A percentile compares a stretch with the other conserved stretches of the same genome.
Conservation (phyloP, 1,139 yeast species). For the Blastobotrys buckinghamii region DNA sequence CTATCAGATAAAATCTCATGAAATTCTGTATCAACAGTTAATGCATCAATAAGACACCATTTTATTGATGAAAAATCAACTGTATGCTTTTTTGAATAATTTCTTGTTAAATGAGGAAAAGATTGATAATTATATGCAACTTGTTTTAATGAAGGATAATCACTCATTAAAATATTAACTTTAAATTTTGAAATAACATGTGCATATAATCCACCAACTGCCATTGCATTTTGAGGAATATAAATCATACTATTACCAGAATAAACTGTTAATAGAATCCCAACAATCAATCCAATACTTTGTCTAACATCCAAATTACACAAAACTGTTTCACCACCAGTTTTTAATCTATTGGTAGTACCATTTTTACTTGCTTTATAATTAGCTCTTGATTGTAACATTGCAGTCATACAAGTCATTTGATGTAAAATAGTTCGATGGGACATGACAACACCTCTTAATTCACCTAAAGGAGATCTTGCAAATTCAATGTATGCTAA, state of each 20-base stretch:
- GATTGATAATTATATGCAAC: constrained; percentile 92
- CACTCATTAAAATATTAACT: constrained; percentile 73
- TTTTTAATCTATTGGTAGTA: constrained; percentile 1
- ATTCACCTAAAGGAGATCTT: constrained; percentile 83
- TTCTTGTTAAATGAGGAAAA: constrained; percentile 78
- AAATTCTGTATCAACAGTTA: constrained; percentile 93
- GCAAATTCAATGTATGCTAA: constrained; percentile 92
- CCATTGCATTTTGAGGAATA: constrained; percentile 72
- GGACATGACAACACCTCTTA: constrained; percentile 88
- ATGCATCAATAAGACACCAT: constrained; percentile 87
- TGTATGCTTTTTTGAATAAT: constrained; percentile 66
- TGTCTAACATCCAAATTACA: constrained; percentile 83
- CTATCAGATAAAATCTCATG: constrained; percentile 86
- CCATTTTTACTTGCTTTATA: constrained; percentile 33
- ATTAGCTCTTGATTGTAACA: constrained; percentile 43
- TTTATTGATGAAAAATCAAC: constrained; percentile 76
- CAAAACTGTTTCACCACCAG: constrained; percentile 34
- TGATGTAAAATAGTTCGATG: constrained; percentile 86
- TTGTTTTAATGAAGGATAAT: constrained; percentile 83
- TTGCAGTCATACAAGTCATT: constrained; percentile 66
- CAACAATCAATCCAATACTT: constrained; percentile 81
- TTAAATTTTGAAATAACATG: constrained; percentile 63
- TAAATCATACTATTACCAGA: constrained; percentile 79
- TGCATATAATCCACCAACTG: constrained; percentile 84
- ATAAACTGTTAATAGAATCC: constrained; percentile 73